Base-by-base conservation (phyloP, 1,139 yeast species). In the Chernovozyma aurita region DNA sequence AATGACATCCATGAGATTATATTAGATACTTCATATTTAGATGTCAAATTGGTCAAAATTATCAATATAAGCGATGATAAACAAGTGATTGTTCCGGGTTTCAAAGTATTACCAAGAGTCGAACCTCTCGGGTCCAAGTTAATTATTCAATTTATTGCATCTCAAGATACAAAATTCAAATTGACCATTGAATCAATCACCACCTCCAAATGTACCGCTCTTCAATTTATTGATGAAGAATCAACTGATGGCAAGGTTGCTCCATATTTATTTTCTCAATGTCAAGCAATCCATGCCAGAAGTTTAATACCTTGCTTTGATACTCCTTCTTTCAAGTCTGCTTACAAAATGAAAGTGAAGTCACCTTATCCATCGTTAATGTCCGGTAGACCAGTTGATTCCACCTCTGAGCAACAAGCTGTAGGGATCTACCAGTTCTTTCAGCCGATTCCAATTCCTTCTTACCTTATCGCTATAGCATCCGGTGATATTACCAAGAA, bases 281-380 rank as follows among this genome's bases (percentile, higher is more conserved):
- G 95, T 55, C 95, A 88, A 63, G 87, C 96, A 25, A 86, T 85
- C 44, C 96, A 88, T 53, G 94, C 95, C 16, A 73, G 97, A 54
- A 78, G 95, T 18, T 70, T 88, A 49, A 81, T 84, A 63, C 96
- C 97, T 2, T 85, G 90, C 50, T 88, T 88, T 55, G 97, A 88
- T 57, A 87, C 96, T 0, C 96, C 97, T 3, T 74, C 94, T 0
- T 73, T 85, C 35, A 88, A 88, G 59, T 73, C 88, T 3, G 68
- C 80, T 1, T 85, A 73, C 54, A 60, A 65, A 14, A 78, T 83
- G 48, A 62, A 65, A 27, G 79, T 85, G 34, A 71, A 60, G 31
- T 85, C 95, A 1, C 73, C 79, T 12, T 67, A 76, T 42, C 82
- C 82, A 30, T 77, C 79, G 2, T 77, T 87, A 28, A 79, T 85